A percentile compares a stretch with the other conserved stretches of the same genome.
phyloP scores from a whole-genome alignment of 1,284 basidiomycete species.

The Naganishia sp. region DNA sequence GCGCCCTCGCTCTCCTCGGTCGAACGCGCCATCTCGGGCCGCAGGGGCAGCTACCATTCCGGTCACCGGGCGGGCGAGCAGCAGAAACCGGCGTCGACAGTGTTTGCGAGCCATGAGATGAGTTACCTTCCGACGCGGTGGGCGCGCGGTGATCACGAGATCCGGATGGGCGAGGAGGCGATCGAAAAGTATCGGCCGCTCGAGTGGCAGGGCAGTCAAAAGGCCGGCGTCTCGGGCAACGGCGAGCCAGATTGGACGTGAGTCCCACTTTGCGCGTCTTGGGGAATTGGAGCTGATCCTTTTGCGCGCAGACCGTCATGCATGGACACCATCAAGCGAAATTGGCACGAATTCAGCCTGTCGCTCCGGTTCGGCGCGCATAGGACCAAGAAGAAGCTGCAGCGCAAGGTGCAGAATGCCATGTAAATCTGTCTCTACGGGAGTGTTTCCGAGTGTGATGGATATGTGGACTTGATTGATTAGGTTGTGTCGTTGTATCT shows the following conservation, averaged over 20 bases:
- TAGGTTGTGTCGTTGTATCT: no score
- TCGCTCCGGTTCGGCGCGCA: constrained; percentile 51
- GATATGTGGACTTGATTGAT: no score
- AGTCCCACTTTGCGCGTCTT: constrained; percentile 36
- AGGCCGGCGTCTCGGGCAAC: constrained; percentile 45
- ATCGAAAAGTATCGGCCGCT: constrained; percentile 51
- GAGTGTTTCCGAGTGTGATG: no score
- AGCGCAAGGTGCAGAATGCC: constrained; percentile 42
- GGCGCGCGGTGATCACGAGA: constrained; percentile 49
- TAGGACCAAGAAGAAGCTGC: constrained; percentile 53
- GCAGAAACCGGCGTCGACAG: constrained; percentile 36
- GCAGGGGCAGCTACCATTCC: constrained; percentile 22
- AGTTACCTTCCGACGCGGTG: constrained; percentile 52
- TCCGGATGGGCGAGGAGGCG: constrained; percentile 47
- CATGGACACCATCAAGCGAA: constrained; percentile 51
- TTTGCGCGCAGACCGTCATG: constrained; percentile 40
- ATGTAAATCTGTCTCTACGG: background rate
- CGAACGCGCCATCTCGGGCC: constrained; percentile 17
- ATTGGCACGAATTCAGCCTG: constrained; percentile 49
- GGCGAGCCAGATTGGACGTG: constrained; percentile 51
- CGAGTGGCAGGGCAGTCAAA: constrained; percentile 48
- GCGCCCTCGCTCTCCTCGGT: constrained; percentile 19
- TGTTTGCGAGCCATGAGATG: constrained; percentile 46
- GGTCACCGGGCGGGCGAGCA: constrained; percentile 11
- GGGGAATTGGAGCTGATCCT: background rate